Conservation (phyloP, 2,329 filamentous ascomycete genomes). For the Pestalotiopsis sp. region DNA sequence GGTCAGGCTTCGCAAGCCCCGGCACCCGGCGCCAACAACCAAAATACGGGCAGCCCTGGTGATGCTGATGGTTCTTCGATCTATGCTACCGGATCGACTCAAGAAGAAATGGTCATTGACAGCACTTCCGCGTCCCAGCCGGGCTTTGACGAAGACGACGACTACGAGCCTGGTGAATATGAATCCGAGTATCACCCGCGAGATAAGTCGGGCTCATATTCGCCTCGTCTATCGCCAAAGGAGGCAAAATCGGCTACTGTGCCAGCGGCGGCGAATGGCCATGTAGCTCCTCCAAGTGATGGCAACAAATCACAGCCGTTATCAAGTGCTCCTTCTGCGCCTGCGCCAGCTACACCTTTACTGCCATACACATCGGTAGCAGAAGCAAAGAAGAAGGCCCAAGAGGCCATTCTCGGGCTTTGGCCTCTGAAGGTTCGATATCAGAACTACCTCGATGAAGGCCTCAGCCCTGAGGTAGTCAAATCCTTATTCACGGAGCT, state of each 20-base stretch:
- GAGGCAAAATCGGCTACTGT: slow-evolving; percentile 38
- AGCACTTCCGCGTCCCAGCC: slow-evolving; percentile 24
- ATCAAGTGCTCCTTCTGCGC: neutral
- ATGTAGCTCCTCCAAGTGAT: neutral
- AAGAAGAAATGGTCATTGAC: slow-evolving; percentile 22
- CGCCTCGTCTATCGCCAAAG: slow-evolving; percentile 52
- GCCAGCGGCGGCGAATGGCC: neutral
- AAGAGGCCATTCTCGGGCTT: slow-evolving; percentile 68
- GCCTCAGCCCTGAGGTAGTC: slow-evolving; percentile 66
- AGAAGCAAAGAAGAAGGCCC: slow-evolving; percentile 60
- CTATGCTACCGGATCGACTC: slow-evolving; percentile 31
- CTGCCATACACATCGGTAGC: slow-evolving; percentile 31
- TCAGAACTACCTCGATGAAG: slow-evolving; percentile 72
- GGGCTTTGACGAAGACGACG: slow-evolving; percentile 22
- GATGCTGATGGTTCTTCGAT: slow-evolving; percentile 35
- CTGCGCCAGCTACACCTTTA: neutral
- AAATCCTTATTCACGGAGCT: slow-evolving; percentile 69
- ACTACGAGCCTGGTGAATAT: slow-evolving; percentile 27
- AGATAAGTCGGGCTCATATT: slow-evolving; percentile 55
- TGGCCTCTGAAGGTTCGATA: slow-evolving; percentile 71
- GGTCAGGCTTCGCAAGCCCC: slow-evolving; percentile 12
- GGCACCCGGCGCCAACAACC: slow-evolving; percentile 18
- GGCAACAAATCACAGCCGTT: neutral
- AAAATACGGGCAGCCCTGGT: slow-evolving; percentile 25
- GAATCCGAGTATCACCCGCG: slow-evolving; percentile 34